Evolutionary conservation across 805 yeast genomes (phyloP).

Genomic region (Pichia insulana): DNA sequence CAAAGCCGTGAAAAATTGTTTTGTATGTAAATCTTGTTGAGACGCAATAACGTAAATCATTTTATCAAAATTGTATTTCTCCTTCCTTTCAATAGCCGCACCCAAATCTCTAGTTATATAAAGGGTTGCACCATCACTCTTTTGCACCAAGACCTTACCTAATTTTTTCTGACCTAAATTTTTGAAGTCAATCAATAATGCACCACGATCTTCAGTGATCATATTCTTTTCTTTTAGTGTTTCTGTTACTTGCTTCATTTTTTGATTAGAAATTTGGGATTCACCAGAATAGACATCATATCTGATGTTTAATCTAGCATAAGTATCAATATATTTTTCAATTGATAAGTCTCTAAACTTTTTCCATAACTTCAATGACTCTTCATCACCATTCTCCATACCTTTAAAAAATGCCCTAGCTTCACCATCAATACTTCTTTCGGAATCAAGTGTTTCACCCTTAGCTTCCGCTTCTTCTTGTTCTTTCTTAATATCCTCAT

Average conservation of each 20-base stretch:
- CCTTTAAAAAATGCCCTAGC: conserved; percentile 82
- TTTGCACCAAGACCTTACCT: conserved; percentile 87
- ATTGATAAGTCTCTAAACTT: conserved; percentile 88
- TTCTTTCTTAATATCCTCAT: conserved; percentile 63
- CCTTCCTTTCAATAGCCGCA: conserved; percentile 87
- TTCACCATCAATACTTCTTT: conserved; percentile 56
- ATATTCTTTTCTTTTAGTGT: conserved; percentile 59
- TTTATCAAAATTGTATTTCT: conserved; percentile 79
- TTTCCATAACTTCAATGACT: conserved; percentile 70
- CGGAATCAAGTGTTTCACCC: conserved; percentile 40
- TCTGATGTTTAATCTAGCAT: conserved; percentile 82
- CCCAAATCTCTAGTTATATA: conserved; percentile 95
- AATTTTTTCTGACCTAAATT: conserved; percentile 74
- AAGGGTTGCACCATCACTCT: conserved; percentile 90
- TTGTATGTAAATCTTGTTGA: conserved; percentile 91
- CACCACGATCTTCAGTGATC: conserved; percentile 84
- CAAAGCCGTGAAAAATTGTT: conserved; percentile 89
- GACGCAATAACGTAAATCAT: conserved; percentile 93
- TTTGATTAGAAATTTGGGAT: conserved; percentile 75
- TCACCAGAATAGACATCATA: conserved; percentile 93
- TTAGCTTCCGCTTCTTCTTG: conserved; percentile 43
- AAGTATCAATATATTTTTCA: conserved; percentile 75
- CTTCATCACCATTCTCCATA: conserved; percentile 91
- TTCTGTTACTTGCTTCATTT: conserved; percentile 58
- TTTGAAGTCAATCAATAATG: conserved; percentile 76